Percentiles rank a stretch among this genome's conserved stretches.
Conservation (phyloP, 2,329 filamentous ascomycete genomes). For the Tolypocladium tropicale region DNA sequence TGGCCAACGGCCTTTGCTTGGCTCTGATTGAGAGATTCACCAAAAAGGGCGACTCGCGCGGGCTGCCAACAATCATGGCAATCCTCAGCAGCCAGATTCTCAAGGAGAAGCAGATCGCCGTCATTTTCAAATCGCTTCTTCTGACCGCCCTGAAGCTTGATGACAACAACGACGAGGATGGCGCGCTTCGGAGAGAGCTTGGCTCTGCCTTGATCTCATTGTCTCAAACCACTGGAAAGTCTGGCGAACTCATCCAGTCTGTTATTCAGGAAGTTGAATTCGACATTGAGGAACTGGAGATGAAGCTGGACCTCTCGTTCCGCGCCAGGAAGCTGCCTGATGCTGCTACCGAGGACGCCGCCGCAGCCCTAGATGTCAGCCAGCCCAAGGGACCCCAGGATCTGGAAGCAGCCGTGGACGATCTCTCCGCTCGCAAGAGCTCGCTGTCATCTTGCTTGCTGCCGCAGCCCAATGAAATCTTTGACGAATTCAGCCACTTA, state of each 20-base stretch:
- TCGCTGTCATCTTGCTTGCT: conserved; percentile 41
- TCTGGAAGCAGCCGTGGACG: conserved; percentile 27
- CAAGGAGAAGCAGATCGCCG: conserved; percentile 50
- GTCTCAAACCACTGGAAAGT: conserved; percentile 46
- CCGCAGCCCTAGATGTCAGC: conserved; percentile 17
- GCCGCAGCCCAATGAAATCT: conserved; percentile 38
- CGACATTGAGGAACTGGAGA: conserved; percentile 65
- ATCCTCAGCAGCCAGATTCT: conserved; percentile 51
- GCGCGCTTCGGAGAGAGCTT: conserved; percentile 50
- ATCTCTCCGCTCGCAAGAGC: conserved; percentile 24
- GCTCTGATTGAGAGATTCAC: conserved; percentile 51
- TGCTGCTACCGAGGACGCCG: conserved; percentile 35
- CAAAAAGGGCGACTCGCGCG: conserved; percentile 47
- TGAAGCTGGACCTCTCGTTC: conserved; percentile 62
- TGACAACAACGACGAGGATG: conserved; percentile 41
- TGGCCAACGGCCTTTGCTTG: conserved; percentile 62
- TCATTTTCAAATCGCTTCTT: conserved; percentile 56
- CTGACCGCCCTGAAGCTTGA: conserved; percentile 48
- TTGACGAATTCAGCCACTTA: conserved; percentile 47
- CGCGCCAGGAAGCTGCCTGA: conserved; percentile 44
- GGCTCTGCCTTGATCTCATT: conserved; percentile 58
- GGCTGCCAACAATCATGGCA: conserved; percentile 48
- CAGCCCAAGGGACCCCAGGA: conserved; percentile 22
- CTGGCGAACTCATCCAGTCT: conserved; percentile 55
- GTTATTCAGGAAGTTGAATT: conserved; percentile 57